Percentiles rank a stretch among this genome's conserved stretches.
These are phyloP conservation scores for Stephanodiscus minutulus DNA, from an alignment of 108 stramenopile species.

Conservation along the genomic window DNA sequence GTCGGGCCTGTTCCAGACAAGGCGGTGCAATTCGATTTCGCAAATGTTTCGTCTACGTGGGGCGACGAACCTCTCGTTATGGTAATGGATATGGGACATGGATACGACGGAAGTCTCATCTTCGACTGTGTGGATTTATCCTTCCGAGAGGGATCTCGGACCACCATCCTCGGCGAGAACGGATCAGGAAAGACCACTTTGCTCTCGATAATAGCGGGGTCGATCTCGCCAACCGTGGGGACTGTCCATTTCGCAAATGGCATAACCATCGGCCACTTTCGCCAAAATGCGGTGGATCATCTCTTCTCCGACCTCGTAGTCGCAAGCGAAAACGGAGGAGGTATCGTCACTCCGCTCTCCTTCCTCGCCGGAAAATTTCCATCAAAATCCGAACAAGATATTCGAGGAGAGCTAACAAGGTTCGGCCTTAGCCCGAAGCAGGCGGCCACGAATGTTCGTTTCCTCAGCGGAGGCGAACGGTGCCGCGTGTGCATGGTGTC, in stretches of 20 bases:
- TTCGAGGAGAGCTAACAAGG: conserved; percentile 78
- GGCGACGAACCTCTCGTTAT: conserved; percentile 69
- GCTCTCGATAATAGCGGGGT: conserved; percentile 83
- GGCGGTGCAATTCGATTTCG: conserved; percentile 76
- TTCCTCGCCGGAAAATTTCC: conserved; percentile 54
- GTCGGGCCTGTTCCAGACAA: conserved; percentile 70
- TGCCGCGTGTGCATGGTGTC: conserved; percentile 85
- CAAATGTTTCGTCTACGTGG: conserved; percentile 55
- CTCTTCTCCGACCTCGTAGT: conserved; percentile 49
- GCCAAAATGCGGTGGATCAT: conserved; percentile 82
- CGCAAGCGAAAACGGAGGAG: conserved; percentile 15
- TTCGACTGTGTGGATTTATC: conserved; percentile 82
- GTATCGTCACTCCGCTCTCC: conserved; percentile 44
- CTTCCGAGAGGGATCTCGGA: conserved; percentile 62
- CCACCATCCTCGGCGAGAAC: conserved; percentile 83
- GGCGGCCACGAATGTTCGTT: conserved; percentile 76
- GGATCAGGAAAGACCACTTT: conserved; percentile 90
- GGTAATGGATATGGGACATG: conserved; percentile 70
- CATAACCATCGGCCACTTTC: conserved; percentile 78
- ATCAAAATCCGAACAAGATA: conserved; percentile 73
- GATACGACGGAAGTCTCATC: conserved; percentile 36
- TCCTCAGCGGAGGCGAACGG: conserved; percentile 94
- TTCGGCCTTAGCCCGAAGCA: conserved; percentile 84
- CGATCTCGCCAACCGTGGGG: conserved; percentile 78
- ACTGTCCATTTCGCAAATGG: conserved; percentile 76